phyloP scores from a whole-genome alignment of 306 rosid genomes.

The Inga leiocalycina region DNA sequence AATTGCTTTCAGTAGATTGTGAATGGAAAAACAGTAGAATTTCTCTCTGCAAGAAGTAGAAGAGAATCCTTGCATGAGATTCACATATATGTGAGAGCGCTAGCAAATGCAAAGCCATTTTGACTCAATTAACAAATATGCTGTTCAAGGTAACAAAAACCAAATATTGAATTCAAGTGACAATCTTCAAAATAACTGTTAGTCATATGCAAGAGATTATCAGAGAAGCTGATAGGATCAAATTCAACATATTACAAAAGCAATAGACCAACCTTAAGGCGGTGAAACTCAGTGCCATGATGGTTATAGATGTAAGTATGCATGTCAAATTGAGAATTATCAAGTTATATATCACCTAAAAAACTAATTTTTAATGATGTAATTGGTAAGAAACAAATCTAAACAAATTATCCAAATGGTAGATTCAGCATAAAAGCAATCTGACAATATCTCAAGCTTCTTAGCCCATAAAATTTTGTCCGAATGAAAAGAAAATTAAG shows the following conservation, averaged over 20 bases:
- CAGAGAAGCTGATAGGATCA: slow-evolving; percentile 10
- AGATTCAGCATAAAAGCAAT: neutral
- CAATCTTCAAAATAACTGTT: neutral
- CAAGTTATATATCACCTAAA: neutral
- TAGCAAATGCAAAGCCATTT: slow-evolving; percentile 15
- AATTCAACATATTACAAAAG: neutral
- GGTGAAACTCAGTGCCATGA: slow-evolving; percentile 85
- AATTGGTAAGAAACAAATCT: neutral
- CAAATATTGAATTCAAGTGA: neutral
- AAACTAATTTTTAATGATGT: neutral
- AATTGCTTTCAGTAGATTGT: neutral
- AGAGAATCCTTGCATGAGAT: neutral
- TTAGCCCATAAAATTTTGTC: neutral
- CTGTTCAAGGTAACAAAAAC: too few species aligned
- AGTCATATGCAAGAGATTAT: slow-evolving; percentile 15
- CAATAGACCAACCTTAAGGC: slow-evolving; percentile 75
- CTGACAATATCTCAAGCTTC: neutral
- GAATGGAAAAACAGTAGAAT: neutral
- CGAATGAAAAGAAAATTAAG: too few species aligned
- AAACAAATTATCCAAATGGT: neutral
- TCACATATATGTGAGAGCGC: neutral
- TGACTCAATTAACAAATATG: slow-evolving; percentile 5
- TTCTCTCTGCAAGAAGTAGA: neutral
- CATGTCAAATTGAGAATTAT: slow-evolving; percentile 51
- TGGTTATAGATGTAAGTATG: slow-evolving; percentile 73